Percentiles rank a stretch among this genome's conserved stretches.
Conservation (phyloP, 2,329 filamentous ascomycete species). For the Leptosphaerulina australis region DNA sequence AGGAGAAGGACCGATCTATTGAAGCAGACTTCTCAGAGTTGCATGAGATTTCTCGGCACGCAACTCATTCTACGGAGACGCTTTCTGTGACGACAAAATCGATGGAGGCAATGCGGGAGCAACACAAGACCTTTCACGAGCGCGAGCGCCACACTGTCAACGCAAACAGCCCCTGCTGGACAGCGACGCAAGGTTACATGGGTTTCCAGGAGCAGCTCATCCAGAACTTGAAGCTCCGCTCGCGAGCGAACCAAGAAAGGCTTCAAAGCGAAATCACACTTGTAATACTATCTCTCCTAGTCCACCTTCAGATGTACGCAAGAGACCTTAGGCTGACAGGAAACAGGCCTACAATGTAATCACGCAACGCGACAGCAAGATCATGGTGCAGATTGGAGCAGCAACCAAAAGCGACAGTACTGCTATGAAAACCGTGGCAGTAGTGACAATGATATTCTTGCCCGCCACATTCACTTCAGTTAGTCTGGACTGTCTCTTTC, state of each 20-base stretch:
- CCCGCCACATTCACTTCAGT: slow-evolving; percentile 20
- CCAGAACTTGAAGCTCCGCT: slow-evolving; percentile 8
- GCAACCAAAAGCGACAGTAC: slow-evolving; percentile 11
- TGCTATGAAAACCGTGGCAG: slow-evolving; percentile 15
- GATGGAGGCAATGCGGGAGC: slow-evolving; percentile 7
- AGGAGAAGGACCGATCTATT: neutral
- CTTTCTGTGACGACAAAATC: slow-evolving; percentile 12
- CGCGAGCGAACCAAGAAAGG: slow-evolving; percentile 16
- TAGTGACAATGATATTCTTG: slow-evolving; percentile 20
- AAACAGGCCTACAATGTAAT: slow-evolving; percentile 16
- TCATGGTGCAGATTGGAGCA: slow-evolving; percentile 10
- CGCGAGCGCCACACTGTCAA: neutral
- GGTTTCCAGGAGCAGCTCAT: slow-evolving; percentile 10
- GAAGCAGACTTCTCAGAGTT: slow-evolving; percentile 7
- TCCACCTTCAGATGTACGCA: slow-evolving; percentile 5
- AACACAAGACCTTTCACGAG: neutral
- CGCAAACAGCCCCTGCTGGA: neutral
- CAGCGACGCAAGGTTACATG: slow-evolving; percentile 4
- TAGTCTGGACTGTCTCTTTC: neutral
- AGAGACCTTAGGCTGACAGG: neutral
- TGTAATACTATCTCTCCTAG: slow-evolving; percentile 6
- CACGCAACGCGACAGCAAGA: slow-evolving; percentile 12
- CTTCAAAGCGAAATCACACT: slow-evolving; percentile 19
- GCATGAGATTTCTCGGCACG: slow-evolving; percentile 15
- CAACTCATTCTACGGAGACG: slow-evolving; percentile 18